Percentiles rank a stretch among this genome's conserved stretches.
phyloP scores from a whole-genome alignment of 805 yeast genomes.

The Metschnikowia corniflorae region DNA sequence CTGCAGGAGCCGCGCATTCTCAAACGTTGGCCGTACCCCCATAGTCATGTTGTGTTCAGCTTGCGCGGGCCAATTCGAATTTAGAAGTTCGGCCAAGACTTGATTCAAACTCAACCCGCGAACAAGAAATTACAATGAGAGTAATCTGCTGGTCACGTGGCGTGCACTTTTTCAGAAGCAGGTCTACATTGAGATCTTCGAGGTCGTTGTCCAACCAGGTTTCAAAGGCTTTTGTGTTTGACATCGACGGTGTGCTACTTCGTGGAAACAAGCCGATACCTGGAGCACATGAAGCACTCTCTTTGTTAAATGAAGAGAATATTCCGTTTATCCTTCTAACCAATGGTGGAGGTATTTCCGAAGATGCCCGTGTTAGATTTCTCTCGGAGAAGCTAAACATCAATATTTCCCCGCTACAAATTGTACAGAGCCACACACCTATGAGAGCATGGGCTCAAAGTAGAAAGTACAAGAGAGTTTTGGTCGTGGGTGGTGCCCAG shows the following conservation, averaged over 20 bases:
- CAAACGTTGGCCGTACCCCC: no score
- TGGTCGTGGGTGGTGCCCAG: slow-evolving; percentile 81
- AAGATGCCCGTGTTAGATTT: slow-evolving; percentile 53
- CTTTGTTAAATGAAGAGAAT: slow-evolving; percentile 46
- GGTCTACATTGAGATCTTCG: background rate
- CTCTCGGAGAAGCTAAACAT: slow-evolving; percentile 45
- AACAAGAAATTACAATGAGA: no score
- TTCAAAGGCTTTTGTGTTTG: slow-evolving; percentile 36
- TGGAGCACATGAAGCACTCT: slow-evolving; percentile 59
- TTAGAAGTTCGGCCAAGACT: no score
- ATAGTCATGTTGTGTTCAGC: no score
- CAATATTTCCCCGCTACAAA: slow-evolving; percentile 54
- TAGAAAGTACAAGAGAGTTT: slow-evolving; percentile 50
- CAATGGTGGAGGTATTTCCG: slow-evolving; percentile 85
- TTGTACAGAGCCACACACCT: slow-evolving; percentile 88
- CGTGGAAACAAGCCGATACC: slow-evolving; percentile 69
- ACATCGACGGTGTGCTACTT: slow-evolving; percentile 83
- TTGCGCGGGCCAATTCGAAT: no score
- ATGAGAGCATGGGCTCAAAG: slow-evolving; percentile 55
- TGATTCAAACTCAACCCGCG: no score
- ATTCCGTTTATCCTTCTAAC: slow-evolving; percentile 83
- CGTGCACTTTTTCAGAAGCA: no score
- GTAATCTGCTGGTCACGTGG: no score
- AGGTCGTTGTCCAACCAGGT: slow-evolving; percentile 3
- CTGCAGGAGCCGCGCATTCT: no score